phyloP scores from a whole-genome alignment of 2,329 filamentous ascomycete species.

The Ustilaginoidea virens region DNA sequence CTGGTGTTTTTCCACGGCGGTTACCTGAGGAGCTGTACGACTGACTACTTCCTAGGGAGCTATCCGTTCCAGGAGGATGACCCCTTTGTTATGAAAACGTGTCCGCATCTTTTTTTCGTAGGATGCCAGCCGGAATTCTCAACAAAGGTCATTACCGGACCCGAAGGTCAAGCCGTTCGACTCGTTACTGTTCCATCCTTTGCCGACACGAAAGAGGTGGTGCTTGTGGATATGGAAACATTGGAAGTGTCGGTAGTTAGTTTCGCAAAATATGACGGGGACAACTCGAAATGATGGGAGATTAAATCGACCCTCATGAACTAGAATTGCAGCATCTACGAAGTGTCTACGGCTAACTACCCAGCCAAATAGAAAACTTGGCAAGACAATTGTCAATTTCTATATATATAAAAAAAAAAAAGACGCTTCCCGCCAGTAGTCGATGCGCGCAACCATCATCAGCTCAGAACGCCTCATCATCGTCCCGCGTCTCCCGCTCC shows the following conservation, averaged over 20 bases:
- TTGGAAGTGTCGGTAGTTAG: constrained; percentile 61
- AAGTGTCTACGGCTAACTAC: no score
- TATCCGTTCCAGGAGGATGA: constrained; percentile 94
- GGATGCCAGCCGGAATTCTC: constrained; percentile 72
- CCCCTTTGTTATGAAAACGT: constrained; percentile 71
- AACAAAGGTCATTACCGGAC: constrained; percentile 52
- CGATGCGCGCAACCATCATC: constrained; percentile 1
- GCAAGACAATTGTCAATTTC: no score
- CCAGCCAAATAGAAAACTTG: no score
- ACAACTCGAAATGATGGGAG: no score
- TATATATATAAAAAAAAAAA: no score
- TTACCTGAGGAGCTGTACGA: no score
- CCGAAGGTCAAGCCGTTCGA: constrained; percentile 54
- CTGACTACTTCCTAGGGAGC: constrained; percentile 45
- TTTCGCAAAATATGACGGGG: constrained; percentile 18
- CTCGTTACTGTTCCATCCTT: constrained; percentile 79
- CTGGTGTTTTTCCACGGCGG: no score
- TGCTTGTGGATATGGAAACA: constrained; percentile 75
- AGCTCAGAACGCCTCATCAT: background rate
- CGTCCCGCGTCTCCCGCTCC: background rate
- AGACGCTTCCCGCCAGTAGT: no score
- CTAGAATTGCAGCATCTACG: background rate
- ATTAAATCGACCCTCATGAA: background rate
- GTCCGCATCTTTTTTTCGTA: constrained; percentile 83
- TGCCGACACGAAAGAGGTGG: constrained; percentile 58